These are phyloP conservation scores for Vitis riparia DNA, from an alignment of 164 flowering plant genomes.

Conservation along the genomic window DNA sequence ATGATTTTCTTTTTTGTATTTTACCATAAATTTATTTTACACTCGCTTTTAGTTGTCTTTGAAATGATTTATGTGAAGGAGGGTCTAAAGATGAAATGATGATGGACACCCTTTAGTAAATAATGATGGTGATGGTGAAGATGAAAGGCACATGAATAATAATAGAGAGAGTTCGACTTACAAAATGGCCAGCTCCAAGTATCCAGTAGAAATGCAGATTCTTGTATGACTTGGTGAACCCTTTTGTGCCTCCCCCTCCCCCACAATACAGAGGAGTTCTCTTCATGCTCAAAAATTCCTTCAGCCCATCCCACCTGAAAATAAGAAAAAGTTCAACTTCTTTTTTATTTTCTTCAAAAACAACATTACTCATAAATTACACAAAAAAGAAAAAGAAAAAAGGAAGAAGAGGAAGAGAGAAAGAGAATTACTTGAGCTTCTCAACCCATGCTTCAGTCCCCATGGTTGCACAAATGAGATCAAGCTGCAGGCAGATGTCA, in stretches of 20 bases:
- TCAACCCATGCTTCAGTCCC: constrained; percentile 89
- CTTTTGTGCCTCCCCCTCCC: constrained; percentile 36
- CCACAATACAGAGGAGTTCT: constrained; percentile 58
- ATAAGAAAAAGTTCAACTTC: not conserved
- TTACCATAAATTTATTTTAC: too few species aligned
- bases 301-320: constrained; percentile 66
- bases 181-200: constrained; percentile 83
- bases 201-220: constrained; percentile 76
- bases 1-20: too few species aligned
- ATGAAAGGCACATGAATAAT: not conserved
- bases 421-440: constrained; percentile 67
- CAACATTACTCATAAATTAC: too few species aligned
- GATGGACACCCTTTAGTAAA: not conserved
- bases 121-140: not conserved
- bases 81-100: not conserved
- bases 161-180: constrained; percentile 34
- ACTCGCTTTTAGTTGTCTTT: not conserved
- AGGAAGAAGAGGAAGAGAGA: constrained; percentile 3
- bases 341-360: too few species aligned
- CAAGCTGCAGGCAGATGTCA: constrained; percentile 46
- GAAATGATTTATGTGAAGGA: not conserved
- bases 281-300: constrained; percentile 29
- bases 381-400: not conserved
- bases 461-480: constrained; percentile 82
- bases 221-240: constrained; percentile 62